Evolutionary conservation across 257 asterid species (phyloP).

Genomic region (Nicotiana undulata): DNA sequence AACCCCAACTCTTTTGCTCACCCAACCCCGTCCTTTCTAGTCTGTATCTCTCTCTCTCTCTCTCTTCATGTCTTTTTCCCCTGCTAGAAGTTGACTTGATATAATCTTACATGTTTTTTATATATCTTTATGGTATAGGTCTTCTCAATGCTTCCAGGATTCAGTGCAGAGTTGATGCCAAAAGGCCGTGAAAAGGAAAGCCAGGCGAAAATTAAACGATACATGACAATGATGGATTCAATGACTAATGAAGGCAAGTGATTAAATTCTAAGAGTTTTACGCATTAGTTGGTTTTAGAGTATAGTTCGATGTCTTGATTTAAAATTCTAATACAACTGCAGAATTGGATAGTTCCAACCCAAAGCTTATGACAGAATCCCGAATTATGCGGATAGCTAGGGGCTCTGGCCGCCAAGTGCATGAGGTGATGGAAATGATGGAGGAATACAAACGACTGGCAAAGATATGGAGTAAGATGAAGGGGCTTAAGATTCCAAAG

Average conservation of each 20-base stretch:
- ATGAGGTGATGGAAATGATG: conserved; percentile 14
- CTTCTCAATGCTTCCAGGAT: conserved; percentile 96
- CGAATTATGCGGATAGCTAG: conserved; percentile 57
- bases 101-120: background rate
- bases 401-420: conserved; percentile 5
- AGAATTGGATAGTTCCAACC: conserved; percentile 92
- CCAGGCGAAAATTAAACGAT: conserved; percentile 81
- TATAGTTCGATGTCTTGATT: background rate
- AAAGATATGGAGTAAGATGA: conserved; percentile 15
- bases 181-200: conserved; percentile 92
- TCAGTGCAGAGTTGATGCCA: conserved; percentile 88
- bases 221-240: conserved; percentile 98
- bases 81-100: background rate
- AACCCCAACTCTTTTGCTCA: background rate
- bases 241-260: conserved; percentile 91
- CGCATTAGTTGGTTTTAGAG: background rate
- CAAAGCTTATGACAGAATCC: conserved; percentile 81
- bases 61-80: background rate
- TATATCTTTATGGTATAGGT: conserved; percentile 36
- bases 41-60: no score
- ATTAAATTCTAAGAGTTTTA: background rate
- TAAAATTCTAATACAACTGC: conserved; percentile 7
- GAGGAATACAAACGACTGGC: conserved; percentile 13
- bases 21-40: background rate
- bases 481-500: conserved; percentile 44